A percentile compares a stretch with the other conserved stretches of the same genome.
Evolutionary conservation across 768 basidiomycete genomes (phyloP).

Genomic region (Polyporus arcularius): DNA sequence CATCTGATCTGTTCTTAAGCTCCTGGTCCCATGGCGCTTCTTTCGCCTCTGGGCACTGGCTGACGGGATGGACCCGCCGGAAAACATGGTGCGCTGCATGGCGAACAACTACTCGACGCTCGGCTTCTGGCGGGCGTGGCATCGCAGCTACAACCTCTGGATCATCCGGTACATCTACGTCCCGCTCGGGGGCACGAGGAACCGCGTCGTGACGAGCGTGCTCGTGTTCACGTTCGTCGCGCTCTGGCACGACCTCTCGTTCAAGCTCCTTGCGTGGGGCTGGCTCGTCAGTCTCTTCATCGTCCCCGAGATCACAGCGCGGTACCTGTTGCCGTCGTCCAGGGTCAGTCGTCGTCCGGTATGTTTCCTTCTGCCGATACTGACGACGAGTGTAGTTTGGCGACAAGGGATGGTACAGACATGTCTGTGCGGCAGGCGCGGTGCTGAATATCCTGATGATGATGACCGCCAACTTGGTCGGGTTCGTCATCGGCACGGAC

Average conservation of each 20-base stretch:
- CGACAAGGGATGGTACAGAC: constrained; percentile 75
- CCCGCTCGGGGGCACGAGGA: constrained; percentile 77
- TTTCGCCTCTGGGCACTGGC: constrained; percentile 92
- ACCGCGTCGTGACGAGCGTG: constrained; percentile 60
- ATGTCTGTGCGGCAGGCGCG: constrained; percentile 79
- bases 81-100: constrained; percentile 99
- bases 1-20: constrained; percentile 41
- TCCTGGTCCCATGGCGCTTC: constrained; percentile 94
- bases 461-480: constrained; percentile 92
- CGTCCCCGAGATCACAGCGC: constrained; percentile 75
- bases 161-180: constrained; percentile 92
- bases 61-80: constrained; percentile 90
- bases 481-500: constrained; percentile 89
- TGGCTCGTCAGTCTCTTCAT: constrained; percentile 95
- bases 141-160: constrained; percentile 96
- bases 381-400: constrained; percentile 54
- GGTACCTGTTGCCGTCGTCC: constrained; percentile 56
- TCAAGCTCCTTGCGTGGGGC: constrained; percentile 90
- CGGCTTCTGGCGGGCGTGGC: constrained; percentile 98
- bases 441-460: constrained; percentile 85
- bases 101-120: constrained; percentile 92
- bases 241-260: constrained; percentile 94
- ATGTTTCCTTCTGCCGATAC: too few species aligned
- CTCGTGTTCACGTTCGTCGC: constrained; percentile 96
- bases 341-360: constrained; percentile 46